Base-by-base conservation (phyloP, 1,284 basidiomycete species). In the Papiliotrema terrestris region DNA sequence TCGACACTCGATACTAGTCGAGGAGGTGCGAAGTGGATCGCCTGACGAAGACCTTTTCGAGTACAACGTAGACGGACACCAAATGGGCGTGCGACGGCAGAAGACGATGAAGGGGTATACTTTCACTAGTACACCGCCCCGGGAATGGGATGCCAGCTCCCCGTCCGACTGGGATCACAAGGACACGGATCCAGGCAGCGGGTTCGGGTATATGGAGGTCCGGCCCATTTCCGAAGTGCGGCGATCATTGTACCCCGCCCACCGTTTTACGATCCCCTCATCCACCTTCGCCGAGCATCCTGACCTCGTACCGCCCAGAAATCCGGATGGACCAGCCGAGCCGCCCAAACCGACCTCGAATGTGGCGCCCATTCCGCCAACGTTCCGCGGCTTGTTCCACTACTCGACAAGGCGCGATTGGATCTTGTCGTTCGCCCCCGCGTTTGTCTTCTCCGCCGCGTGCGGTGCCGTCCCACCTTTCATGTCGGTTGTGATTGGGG, bases 401-500 rank as follows among this genome's bases (percentile, higher is more conserved):
- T 80, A 86, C 53, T 78, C 87, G 54, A 78, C 84, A 1, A 71
- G 76, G 26, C 80, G 80, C 45, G 83, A 89, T 63, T 66, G 81
- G 54, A 3, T 75, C 25, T 65, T 83, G 48, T 61, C 80, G 22
- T 79, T 91, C 57, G 76, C 94, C 50, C 94, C 94, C 1, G 91
- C 88, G 3, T 63, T 88, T 51, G 19, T 83, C 43, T 80, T 85
- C 25, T 88, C 91, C 3, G 56, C 91, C 39, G 76, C 84, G 42
- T 82, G 86, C 0, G 89, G 91, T 43, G 83, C 86, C 37, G 81
- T 97, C 37, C 91, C 89, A 0, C 91, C 95, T 1, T 89, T 89
- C 79, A 97, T 98, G 92, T 94, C 95, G 6, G 82, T 84, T 51
- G 84, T 95, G 60, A 80, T 98, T 60, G 94, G 95, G 29, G 82